Evolutionary conservation across 805 yeast genomes (phyloP).

Genomic region (Nakazawaea wyomingensis): DNA sequence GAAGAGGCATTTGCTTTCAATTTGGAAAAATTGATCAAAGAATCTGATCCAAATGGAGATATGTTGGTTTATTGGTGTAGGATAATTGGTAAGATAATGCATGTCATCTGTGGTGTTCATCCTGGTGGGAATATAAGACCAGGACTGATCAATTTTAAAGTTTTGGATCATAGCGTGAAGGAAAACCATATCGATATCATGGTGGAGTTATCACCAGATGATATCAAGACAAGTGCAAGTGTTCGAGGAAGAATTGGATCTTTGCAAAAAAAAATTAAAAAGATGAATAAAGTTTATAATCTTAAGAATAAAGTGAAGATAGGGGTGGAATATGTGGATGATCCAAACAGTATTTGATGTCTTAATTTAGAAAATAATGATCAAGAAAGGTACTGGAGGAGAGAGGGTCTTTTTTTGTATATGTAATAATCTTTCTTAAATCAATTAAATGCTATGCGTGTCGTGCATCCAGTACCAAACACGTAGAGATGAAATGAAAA

Average conservation of each 20-base stretch:
- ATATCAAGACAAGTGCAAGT: conserved; percentile 53
- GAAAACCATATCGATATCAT: conserved; percentile 31
- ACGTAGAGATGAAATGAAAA: neutral
- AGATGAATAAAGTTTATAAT: conserved; percentile 39
- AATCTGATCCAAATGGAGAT: conserved; percentile 33
- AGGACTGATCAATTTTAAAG: conserved; percentile 45
- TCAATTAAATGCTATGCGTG: too few species aligned
- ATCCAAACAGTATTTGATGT: conserved; percentile 11
- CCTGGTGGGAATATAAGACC: conserved; percentile 77
- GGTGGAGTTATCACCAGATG: conserved; percentile 44
- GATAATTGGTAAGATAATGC: conserved; percentile 68
- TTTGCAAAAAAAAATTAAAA: conserved; percentile 56
- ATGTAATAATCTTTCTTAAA: too few species aligned
- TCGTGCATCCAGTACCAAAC: neutral
- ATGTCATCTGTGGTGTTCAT: conserved; percentile 72
- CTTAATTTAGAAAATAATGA: too few species aligned
- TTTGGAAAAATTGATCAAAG: conserved; percentile 44
- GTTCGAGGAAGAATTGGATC: conserved; percentile 54
- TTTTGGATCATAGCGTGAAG: conserved; percentile 23
- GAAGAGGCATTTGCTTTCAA: conserved; percentile 42
- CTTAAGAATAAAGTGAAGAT: conserved; percentile 47
- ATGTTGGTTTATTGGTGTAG: conserved; percentile 67
- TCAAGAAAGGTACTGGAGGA: neutral
- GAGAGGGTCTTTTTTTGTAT: too few species aligned
- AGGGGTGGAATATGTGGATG: conserved; percentile 35